A percentile compares a stretch with the other conserved stretches of the same genome.
These are phyloP conservation scores for Cryphonectria parasitica DNA, from an alignment of 2,329 filamentous ascomycete genomes.

Conservation along the genomic window DNA sequence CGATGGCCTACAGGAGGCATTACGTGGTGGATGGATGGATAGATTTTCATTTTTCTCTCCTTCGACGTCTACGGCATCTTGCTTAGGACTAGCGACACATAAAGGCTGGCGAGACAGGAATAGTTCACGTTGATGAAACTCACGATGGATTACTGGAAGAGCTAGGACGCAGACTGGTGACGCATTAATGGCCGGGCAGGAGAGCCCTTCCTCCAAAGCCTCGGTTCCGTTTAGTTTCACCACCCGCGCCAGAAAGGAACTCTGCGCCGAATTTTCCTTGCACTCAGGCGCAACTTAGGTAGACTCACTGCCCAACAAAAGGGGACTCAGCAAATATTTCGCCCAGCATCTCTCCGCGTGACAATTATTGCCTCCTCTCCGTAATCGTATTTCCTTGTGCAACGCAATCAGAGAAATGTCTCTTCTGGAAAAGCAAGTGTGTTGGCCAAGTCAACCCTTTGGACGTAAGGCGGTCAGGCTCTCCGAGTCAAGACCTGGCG, in stretches of 20 bases:
- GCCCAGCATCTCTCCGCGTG: neutral
- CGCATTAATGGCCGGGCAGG: constrained; percentile 29
- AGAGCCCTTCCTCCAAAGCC: constrained; percentile 21
- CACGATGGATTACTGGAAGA: constrained; percentile 27
- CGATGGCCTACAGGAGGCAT: constrained; percentile 16
- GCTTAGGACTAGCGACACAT: constrained; percentile 31
- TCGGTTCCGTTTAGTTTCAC: constrained; percentile 27
- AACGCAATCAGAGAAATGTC: neutral
- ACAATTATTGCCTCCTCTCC: neutral
- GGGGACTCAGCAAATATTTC: neutral
- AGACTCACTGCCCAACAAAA: constrained; percentile 29
- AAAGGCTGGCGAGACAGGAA: constrained; percentile 25
- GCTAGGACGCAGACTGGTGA: constrained; percentile 26
- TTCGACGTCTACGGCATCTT: constrained; percentile 29
- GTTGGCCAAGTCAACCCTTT: neutral
- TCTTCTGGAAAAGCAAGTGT: neutral
- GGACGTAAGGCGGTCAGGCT: constrained; percentile 12
- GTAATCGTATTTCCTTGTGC: neutral
- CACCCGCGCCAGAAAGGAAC: constrained; percentile 26
- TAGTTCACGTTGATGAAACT: constrained; percentile 28
- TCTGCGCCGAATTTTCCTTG: constrained; percentile 25
- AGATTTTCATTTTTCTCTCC: constrained; percentile 27
- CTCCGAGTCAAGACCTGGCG: neutral
- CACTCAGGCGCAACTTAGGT: constrained; percentile 30
- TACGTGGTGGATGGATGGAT: constrained; percentile 30